These are phyloP conservation scores for Sistotremastrum suecicum DNA, from an alignment of 768 basidiomycete genomes.

Conservation along the genomic window DNA sequence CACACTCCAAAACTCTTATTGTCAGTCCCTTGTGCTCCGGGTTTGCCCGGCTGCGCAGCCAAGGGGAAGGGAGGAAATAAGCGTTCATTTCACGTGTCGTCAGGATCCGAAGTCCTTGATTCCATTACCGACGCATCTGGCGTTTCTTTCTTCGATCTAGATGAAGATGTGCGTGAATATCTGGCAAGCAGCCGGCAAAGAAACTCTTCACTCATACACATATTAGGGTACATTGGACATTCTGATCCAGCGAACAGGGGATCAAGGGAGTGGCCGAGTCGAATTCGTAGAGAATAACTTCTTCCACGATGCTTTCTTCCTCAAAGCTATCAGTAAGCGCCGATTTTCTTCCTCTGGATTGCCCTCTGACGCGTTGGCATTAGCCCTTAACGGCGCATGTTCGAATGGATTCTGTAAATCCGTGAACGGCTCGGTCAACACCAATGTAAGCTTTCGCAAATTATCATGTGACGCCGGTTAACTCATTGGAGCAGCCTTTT, in stretches of 20 bases:
- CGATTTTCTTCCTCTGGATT: not conserved
- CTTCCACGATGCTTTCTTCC: constrained; percentile 97
- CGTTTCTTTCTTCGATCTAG: constrained; percentile 77
- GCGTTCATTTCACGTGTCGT: constrained; percentile 28
- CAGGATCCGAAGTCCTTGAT: constrained; percentile 46
- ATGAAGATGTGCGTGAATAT: constrained; percentile 69
- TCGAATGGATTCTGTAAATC: constrained; percentile 63
- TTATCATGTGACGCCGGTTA: not conserved
- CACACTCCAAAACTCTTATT: constrained; percentile 43
- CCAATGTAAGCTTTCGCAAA: not conserved
- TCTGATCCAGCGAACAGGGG: constrained; percentile 75
- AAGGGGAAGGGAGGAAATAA: constrained; percentile 44
- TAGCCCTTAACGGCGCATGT: constrained; percentile 91
- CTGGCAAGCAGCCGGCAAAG: not conserved
- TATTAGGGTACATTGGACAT: constrained; percentile 78
- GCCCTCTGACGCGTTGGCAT: not conserved
- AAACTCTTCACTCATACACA: not conserved
- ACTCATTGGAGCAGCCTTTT: constrained; percentile 45
- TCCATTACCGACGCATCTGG: constrained; percentile 65
- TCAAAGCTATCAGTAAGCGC: constrained; percentile 79
- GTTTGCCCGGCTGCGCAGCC: constrained; percentile 41
- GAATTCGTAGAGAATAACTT: constrained; percentile 92
- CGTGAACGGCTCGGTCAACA: constrained; percentile 30
- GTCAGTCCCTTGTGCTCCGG: constrained; percentile 45
- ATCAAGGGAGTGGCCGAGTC: constrained; percentile 44